A percentile compares a stretch with the other conserved stretches of the same genome.
phyloP scores from a whole-genome alignment of 2,329 filamentous ascomycete genomes.

The Pseudonectria buxi region DNA sequence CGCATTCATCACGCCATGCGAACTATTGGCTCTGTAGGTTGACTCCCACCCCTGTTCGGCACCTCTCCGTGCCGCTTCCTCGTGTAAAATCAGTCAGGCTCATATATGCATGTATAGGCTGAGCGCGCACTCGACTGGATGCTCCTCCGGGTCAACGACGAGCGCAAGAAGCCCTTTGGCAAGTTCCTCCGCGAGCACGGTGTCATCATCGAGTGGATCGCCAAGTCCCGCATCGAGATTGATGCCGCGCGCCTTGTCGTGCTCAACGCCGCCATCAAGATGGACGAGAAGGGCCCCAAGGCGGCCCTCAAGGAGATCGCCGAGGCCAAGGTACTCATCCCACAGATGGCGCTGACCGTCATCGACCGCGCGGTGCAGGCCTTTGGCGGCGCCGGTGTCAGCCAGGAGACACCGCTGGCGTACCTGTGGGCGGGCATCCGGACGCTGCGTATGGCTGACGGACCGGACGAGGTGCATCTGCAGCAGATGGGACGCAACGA shows the following conservation, averaged over 20 bases:
- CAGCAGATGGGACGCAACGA: slow-evolving; percentile 76
- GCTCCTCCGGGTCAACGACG: slow-evolving; percentile 89
- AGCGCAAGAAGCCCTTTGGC: slow-evolving; percentile 83
- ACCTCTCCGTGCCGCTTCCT: no score
- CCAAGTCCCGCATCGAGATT: slow-evolving; percentile 86
- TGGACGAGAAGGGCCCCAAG: slow-evolving; percentile 86
- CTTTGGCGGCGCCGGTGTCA: slow-evolving; percentile 84
- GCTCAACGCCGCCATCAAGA: slow-evolving; percentile 90
- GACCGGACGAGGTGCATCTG: slow-evolving; percentile 91
- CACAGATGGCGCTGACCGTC: slow-evolving; percentile 71
- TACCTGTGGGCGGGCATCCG: slow-evolving; percentile 74
- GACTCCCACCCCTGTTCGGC: neutral
- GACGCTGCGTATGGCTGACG: slow-evolving; percentile 82
- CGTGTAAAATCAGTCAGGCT: no score
- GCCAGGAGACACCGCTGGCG: slow-evolving; percentile 89
- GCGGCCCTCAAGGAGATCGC: slow-evolving; percentile 88
- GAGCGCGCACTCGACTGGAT: slow-evolving; percentile 93
- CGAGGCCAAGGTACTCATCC: slow-evolving; percentile 88
- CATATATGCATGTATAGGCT: slow-evolving; percentile 48
- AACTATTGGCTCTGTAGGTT: slow-evolving; percentile 70
- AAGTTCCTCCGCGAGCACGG: slow-evolving; percentile 83
- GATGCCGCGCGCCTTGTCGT: slow-evolving; percentile 85
- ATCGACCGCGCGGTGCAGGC: slow-evolving; percentile 93
- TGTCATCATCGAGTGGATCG: slow-evolving; percentile 92
- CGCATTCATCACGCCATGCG: slow-evolving; percentile 98